phyloP scores from a whole-genome alignment of 2,329 filamentous ascomycete genomes.

The Trichoderma sp. region DNA sequence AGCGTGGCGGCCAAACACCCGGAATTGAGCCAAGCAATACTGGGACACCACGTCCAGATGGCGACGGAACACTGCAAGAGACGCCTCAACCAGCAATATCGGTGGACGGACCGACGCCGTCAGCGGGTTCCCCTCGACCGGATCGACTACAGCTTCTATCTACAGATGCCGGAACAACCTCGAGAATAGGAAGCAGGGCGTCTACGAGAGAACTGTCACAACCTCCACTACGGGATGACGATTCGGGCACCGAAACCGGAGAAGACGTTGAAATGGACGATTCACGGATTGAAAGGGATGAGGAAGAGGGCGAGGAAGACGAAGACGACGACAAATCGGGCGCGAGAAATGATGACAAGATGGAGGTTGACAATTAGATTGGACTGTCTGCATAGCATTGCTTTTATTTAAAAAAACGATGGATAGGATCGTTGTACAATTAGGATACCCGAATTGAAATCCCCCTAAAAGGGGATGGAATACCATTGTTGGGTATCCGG shows the following conservation, averaged over 20 bases:
- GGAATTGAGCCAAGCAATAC: constrained; percentile 53
- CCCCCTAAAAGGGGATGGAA: not conserved
- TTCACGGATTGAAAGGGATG: constrained; percentile 37
- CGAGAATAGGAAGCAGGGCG: constrained; percentile 32
- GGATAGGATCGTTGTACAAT: constrained; percentile 24
- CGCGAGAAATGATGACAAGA: constrained; percentile 55
- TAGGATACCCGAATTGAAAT: constrained; percentile 25
- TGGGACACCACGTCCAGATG: constrained; percentile 52
- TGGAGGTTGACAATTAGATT: constrained; percentile 60
- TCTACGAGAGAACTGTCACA: constrained; percentile 33
- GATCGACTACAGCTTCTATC: constrained; percentile 31
- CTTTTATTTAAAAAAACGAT: not conserved
- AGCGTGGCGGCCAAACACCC: constrained; percentile 51
- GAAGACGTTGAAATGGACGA: constrained; percentile 65
- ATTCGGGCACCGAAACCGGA: constrained; percentile 42
- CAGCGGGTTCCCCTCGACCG: constrained; percentile 32
- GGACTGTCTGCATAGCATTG: not conserved
- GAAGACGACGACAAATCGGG: constrained; percentile 38
- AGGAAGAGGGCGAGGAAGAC: constrained; percentile 39
- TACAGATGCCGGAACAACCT: constrained; percentile 26
- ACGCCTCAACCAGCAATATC: constrained; percentile 32
- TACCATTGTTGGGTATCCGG: not conserved
- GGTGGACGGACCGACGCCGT: constrained; percentile 38
- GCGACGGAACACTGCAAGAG: constrained; percentile 33
- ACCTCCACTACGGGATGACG: constrained; percentile 33